These are phyloP conservation scores for Rhizopus sp. DNA, from an alignment of 371 early-diverging fungal genomes.

Conservation along the genomic window DNA sequence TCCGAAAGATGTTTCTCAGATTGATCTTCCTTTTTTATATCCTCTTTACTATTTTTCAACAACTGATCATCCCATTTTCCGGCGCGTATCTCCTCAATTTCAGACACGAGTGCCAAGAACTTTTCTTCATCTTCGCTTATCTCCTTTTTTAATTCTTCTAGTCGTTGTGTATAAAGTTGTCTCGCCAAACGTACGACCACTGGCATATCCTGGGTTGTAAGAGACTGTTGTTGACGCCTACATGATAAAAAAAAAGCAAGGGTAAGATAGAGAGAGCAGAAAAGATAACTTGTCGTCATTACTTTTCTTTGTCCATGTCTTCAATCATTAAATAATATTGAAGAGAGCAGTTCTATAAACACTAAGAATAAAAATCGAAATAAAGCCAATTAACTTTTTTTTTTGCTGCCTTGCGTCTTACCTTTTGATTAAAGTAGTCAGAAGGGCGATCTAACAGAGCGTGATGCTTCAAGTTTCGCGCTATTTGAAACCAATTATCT, in stretches of 20 bases:
- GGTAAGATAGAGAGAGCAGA: neutral
- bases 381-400: slow-evolving; percentile 5
- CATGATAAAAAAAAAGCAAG: neutral
- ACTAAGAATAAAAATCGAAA: neutral
- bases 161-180: slow-evolving; percentile 53
- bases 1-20: neutral
- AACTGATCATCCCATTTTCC: slow-evolving; percentile 63
- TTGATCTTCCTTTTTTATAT: slow-evolving; percentile 3
- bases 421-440: slow-evolving; percentile 56
- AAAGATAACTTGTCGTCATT: slow-evolving; percentile 1
- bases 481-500: slow-evolving; percentile 62
- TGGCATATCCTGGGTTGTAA: slow-evolving; percentile 25
- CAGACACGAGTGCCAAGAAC: slow-evolving; percentile 50
- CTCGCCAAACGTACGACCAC: slow-evolving; percentile 55
- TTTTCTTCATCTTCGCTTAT: slow-evolving; percentile 57
- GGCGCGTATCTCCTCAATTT: slow-evolving; percentile 59
- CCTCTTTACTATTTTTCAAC: slow-evolving; percentile 10
- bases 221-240: slow-evolving; percentile 5
- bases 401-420: slow-evolving; percentile 9
- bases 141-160: slow-evolving; percentile 55
- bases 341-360: slow-evolving; percentile 33
- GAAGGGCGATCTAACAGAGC: slow-evolving; percentile 51
- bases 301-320: slow-evolving; percentile 32
- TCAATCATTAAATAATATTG: slow-evolving; percentile 39
- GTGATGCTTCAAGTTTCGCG: slow-evolving; percentile 56